A percentile compares a stretch with the other conserved stretches of the same genome.
These are phyloP conservation scores for Halenospora varia DNA, from an alignment of 495 filamentous ascomycete genomes.

Conservation along the genomic window DNA sequence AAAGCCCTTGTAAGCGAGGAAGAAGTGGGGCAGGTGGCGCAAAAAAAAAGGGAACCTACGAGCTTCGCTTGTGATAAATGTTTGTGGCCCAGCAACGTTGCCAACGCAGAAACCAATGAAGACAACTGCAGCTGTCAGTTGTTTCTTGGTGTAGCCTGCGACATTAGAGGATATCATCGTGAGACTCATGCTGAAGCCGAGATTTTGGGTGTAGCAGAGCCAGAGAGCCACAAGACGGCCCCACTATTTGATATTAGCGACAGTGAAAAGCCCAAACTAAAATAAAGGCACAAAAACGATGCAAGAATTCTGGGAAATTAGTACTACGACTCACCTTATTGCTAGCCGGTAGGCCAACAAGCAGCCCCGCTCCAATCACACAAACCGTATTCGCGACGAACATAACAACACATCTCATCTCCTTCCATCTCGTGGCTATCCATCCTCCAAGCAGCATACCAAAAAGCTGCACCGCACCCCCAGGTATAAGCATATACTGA, in stretches of 20 bases:
- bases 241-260: conserved; percentile 6
- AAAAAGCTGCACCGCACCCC: conserved; percentile 46
- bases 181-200: conserved; percentile 40
- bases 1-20: too few species aligned
- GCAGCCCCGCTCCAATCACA: conserved; percentile 1
- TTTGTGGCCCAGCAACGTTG: background rate
- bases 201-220: conserved; percentile 10
- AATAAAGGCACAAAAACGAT: too few species aligned
- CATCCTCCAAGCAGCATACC: conserved; percentile 50
- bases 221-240: conserved; percentile 30
- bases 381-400: background rate
- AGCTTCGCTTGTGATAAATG: conserved; percentile 1
- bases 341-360: conserved; percentile 1
- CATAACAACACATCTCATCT: conserved; percentile 8
- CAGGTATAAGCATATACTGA: conserved; percentile 10
- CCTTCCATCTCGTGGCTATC: conserved; percentile 33
- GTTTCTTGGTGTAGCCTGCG: conserved; percentile 13
- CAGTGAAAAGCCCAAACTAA: too few species aligned
- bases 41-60: conserved; percentile 31
- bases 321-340: conserved; percentile 13
- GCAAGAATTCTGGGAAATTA: too few species aligned
- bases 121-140: conserved; percentile 1
- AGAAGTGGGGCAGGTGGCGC: too few species aligned
- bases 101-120: conserved; percentile 9
- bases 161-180: conserved; percentile 1